Percentiles rank a stretch among this genome's conserved stretches.
phyloP scores from a whole-genome alignment of 345 rosid species.

The Luvunga scandens region DNA sequence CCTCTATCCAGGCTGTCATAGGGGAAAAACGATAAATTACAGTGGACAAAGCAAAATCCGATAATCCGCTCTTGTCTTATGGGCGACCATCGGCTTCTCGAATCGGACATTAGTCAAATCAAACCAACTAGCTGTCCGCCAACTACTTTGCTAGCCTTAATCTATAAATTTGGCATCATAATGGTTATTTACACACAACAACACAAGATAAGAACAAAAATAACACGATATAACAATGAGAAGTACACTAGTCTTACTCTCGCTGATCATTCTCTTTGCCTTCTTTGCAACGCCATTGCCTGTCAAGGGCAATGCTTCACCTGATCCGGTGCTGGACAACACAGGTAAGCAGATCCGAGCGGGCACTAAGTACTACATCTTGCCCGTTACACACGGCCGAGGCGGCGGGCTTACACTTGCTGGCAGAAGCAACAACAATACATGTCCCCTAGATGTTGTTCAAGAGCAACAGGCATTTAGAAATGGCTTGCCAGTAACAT shows the following conservation, averaged over 20 bases:
- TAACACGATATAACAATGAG: background rate
- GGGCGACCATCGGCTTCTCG: background rate
- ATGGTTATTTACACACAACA: too few relatives aligned
- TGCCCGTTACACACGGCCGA: too few relatives aligned
- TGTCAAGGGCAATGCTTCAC: background rate
- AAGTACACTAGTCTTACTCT: background rate
- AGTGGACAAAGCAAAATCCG: too few relatives aligned
- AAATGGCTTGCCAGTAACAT: slow-evolving; percentile 28
- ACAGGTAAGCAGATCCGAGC: too few relatives aligned
- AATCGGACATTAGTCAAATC: background rate
- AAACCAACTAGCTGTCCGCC: background rate
- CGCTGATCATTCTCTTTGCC: slow-evolving; percentile 17
- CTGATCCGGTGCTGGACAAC: background rate
- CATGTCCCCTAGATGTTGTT: slow-evolving; percentile 37
- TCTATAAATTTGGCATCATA: background rate
- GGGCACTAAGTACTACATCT: too few relatives aligned
- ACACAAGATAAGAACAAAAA: background rate
- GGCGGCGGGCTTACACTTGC: slow-evolving; percentile 27
- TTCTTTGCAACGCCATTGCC: slow-evolving; percentile 9
- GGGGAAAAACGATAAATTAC: too few relatives aligned
- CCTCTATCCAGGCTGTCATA: too few relatives aligned
- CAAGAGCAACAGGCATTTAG: slow-evolving; percentile 23
- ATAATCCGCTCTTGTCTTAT: background rate
- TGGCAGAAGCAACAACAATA: slow-evolving; percentile 10
- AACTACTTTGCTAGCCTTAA: too few relatives aligned